A percentile compares a stretch with the other conserved stretches of the same genome.
Evolutionary conservation across 441 rosid genomes (phyloP).

Genomic region (Populus trichocarpa): DNA sequence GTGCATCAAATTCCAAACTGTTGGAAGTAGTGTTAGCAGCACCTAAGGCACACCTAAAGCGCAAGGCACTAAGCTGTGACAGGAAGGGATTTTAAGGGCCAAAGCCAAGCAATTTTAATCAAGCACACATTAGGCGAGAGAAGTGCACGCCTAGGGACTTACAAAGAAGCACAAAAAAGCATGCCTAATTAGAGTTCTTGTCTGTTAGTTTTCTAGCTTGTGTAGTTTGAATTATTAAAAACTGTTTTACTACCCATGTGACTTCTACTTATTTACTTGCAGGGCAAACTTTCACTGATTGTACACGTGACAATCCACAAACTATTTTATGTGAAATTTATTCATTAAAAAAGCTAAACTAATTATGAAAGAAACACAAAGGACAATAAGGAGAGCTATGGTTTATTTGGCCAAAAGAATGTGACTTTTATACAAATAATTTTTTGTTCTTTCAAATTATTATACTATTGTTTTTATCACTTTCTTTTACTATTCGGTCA

Average conservation of each 20-base stretch:
- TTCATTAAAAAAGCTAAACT: not conserved
- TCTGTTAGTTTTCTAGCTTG: not conserved
- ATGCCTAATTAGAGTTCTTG: not conserved
- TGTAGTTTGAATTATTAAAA: not conserved
- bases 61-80: not conserved
- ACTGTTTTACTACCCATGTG: not conserved
- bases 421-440: not conserved
- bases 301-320: not conserved
- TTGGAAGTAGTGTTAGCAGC: not conserved
- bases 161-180: not conserved
- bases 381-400: not conserved
- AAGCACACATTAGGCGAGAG: not conserved
- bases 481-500: not conserved
- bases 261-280: not conserved
- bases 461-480: not conserved
- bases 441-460: not conserved
- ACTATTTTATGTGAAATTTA: not conserved
- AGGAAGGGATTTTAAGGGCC: not conserved
- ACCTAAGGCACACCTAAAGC: not conserved
- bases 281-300: not conserved
- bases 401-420: not conserved
- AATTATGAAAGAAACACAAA: not conserved
- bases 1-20: not conserved
- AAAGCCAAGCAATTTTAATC: not conserved
- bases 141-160: not conserved